A percentile compares a stretch with the other conserved stretches of the same genome.
These are phyloP conservation scores for Hordeum marinum DNA, from an alignment of 176 grass and related monocot species.

Conservation along the genomic window DNA sequence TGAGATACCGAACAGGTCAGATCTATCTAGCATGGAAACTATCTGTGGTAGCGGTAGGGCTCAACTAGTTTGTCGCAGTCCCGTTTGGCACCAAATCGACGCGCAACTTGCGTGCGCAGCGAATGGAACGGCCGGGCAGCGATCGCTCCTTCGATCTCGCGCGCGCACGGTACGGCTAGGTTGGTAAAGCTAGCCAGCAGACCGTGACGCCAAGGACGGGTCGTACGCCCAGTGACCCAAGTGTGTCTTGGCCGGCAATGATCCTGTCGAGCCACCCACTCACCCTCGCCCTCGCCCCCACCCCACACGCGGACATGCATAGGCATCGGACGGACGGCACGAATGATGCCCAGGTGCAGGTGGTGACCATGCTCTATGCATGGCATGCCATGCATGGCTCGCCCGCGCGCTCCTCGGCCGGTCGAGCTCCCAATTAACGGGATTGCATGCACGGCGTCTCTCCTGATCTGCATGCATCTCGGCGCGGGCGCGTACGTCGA, in stretches of 20 bases:
- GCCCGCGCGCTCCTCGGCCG: neutral
- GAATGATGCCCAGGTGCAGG: neutral
- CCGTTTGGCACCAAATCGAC: too few species aligned
- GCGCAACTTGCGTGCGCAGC: too few species aligned
- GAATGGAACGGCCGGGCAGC: too few species aligned
- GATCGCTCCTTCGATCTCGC: too few species aligned
- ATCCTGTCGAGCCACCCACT: conserved; percentile 17
- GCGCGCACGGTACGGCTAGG: neutral
- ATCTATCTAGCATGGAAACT: too few species aligned
- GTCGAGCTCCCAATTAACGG: neutral
- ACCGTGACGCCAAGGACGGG: conserved; percentile 13
- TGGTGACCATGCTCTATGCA: neutral
- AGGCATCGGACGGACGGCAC: neutral
- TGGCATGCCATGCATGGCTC: neutral
- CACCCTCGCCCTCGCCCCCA: neutral
- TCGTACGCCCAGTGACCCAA: neutral
- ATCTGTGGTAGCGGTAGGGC: too few species aligned
- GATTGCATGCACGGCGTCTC: neutral
- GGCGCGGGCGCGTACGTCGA: too few species aligned
- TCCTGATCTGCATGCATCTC: too few species aligned
- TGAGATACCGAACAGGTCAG: too few species aligned
- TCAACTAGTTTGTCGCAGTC: too few species aligned
- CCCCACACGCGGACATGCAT: neutral
- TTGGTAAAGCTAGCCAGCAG: neutral
- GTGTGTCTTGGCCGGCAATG: conserved; percentile 10